These are phyloP conservation scores for Elaeagnus macrophylla DNA, from an alignment of 306 rosid genomes.

Conservation along the genomic window DNA sequence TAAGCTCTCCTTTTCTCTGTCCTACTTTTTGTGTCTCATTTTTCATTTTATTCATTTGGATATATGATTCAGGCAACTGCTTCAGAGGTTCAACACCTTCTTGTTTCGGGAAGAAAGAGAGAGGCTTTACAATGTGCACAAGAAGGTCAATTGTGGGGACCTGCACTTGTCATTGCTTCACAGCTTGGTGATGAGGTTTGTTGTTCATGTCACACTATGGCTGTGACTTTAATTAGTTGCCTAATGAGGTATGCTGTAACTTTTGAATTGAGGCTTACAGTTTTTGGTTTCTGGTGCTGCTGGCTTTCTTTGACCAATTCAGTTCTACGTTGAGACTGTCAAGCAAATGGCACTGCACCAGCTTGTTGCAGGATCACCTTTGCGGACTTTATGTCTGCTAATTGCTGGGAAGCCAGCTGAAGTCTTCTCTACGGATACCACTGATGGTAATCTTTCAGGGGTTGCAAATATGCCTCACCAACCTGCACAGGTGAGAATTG, in stretches of 20 bases:
- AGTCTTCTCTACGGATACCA: slow-evolving; percentile 45
- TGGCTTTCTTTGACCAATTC: slow-evolving; percentile 29
- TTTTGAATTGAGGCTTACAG: slow-evolving; percentile 1
- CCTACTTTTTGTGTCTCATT: slow-evolving; percentile 2
- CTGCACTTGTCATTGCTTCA: slow-evolving; percentile 91
- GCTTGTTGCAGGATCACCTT: slow-evolving; percentile 78
- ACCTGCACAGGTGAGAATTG: slow-evolving; percentile 54
- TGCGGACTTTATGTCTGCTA: slow-evolving; percentile 86
- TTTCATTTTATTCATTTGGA: slow-evolving; percentile 16
- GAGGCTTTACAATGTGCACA: slow-evolving; percentile 87
- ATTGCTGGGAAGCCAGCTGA: slow-evolving; percentile 95
- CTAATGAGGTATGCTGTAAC: slow-evolving; percentile 16
- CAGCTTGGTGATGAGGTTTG: slow-evolving; percentile 88
- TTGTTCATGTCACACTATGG: slow-evolving; percentile 6
- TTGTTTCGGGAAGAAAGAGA: slow-evolving; percentile 78
- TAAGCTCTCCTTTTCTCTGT: neutral
- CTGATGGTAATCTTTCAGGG: slow-evolving; percentile 28
- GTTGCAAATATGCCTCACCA: slow-evolving; percentile 34
- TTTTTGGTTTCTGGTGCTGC: slow-evolving; percentile 1
- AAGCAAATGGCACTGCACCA: slow-evolving; percentile 86
- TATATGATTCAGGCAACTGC: slow-evolving; percentile 62
- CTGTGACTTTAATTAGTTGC: slow-evolving; percentile 6
- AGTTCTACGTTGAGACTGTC: slow-evolving; percentile 85
- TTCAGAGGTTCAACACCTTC: slow-evolving; percentile 79
- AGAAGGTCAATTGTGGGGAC: slow-evolving; percentile 98